Evolutionary conservation across 306 rosid genomes (phyloP).

Genomic region (Vigna mungo): DNA sequence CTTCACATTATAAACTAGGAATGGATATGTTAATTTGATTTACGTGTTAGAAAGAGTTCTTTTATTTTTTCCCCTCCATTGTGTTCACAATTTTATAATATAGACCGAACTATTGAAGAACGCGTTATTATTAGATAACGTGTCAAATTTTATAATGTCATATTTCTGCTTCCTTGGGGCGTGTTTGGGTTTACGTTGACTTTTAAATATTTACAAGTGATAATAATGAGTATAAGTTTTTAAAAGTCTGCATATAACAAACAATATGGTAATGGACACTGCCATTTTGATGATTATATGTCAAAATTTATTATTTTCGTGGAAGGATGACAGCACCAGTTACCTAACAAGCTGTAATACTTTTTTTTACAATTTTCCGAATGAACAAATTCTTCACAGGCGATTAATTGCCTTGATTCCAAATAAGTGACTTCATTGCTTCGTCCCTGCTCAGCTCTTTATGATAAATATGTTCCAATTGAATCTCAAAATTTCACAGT

Average conservation of each 20-base stretch:
- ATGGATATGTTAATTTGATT: conserved; percentile 4
- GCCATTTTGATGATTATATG: conserved; percentile 12
- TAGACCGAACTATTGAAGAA: conserved; percentile 11
- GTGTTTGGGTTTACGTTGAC: conserved; percentile 21
- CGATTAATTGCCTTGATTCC: too few relatives aligned
- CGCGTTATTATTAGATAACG: conserved; percentile 23
- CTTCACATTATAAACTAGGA: background rate
- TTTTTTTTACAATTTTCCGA: too few relatives aligned
- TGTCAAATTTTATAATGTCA: conserved; percentile 28
- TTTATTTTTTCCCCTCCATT: background rate
- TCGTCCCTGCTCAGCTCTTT: too few relatives aligned
- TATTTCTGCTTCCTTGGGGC: background rate
- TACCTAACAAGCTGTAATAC: conserved; percentile 17
- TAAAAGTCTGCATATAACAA: conserved; percentile 11
- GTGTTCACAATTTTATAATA: conserved; percentile 4
- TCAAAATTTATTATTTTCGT: conserved; percentile 1
- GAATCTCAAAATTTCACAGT: background rate
- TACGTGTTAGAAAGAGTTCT: conserved; percentile 33
- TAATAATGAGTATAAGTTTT: background rate
- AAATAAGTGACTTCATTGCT: too few relatives aligned
- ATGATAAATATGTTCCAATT: too few relatives aligned
- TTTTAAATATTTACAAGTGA: conserved; percentile 27
- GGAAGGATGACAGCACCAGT: conserved; percentile 29
- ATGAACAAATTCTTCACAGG: too few relatives aligned
- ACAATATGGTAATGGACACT: background rate